These are phyloP conservation scores for Polychaeton citri DNA, from an alignment of 2,329 filamentous ascomycete genomes.

Conservation along the genomic window DNA sequence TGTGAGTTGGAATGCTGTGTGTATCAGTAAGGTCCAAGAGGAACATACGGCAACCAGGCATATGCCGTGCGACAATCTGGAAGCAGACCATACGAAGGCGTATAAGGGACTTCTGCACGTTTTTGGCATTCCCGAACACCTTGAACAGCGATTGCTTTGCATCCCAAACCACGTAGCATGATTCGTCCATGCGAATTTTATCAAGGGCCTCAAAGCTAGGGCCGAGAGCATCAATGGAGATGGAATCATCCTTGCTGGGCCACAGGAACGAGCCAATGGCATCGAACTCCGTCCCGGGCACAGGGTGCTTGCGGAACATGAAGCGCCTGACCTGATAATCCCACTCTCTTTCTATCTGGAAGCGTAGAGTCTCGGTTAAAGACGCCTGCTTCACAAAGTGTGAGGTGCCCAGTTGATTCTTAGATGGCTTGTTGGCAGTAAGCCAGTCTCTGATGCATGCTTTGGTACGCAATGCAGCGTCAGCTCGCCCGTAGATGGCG, in stretches of 20 bases:
- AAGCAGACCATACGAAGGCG: constrained; percentile 25
- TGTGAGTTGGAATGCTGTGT: constrained; percentile 4
- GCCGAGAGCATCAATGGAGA: constrained; percentile 24
- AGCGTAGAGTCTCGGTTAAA: constrained; percentile 9
- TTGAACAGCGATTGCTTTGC: constrained; percentile 15
- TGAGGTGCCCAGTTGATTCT: neutral
- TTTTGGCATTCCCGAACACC: constrained; percentile 15
- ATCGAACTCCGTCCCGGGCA: constrained; percentile 9
- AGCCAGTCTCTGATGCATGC: constrained; percentile 10
- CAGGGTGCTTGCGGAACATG: constrained; percentile 14
- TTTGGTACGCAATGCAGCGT: constrained; percentile 7
- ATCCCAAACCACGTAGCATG: constrained; percentile 29
- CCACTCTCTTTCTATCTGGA: constrained; percentile 12
- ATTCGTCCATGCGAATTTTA: constrained; percentile 25
- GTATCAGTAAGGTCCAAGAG: constrained; percentile 3
- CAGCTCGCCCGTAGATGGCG: constrained; percentile 15
- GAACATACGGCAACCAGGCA: constrained; percentile 12
- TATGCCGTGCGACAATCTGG: constrained; percentile 22
- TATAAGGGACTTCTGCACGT: constrained; percentile 19
- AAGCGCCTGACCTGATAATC: constrained; percentile 10
- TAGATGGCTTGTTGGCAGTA: constrained; percentile 2
- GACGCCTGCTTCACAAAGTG: constrained; percentile 11
- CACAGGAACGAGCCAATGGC: constrained; percentile 29
- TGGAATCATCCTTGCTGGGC: constrained; percentile 27
- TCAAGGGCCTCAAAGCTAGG: constrained; percentile 31